Percentiles rank a stretch among this genome's conserved stretches.
Conservation (phyloP, 495 filamentous ascomycete species). For the Beverwykella pulmonaria region DNA sequence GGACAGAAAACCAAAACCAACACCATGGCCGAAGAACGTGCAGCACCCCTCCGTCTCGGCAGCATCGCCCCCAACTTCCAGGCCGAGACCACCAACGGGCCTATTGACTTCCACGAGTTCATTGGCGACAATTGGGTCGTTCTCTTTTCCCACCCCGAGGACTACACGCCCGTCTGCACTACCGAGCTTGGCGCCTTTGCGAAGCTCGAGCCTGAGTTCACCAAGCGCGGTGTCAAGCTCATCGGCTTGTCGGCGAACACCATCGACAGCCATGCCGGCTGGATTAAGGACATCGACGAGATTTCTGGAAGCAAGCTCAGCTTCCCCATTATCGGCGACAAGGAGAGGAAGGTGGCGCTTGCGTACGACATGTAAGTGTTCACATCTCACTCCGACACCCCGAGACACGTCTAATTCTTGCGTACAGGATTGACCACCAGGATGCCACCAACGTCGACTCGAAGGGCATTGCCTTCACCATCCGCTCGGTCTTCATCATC, state of each 20-base stretch:
- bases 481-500: conserved; percentile 98
- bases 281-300: conserved; percentile 98
- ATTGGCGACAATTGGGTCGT: conserved; percentile 93
- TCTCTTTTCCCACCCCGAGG: conserved; percentile 95
- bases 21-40: conserved; percentile 40
- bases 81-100: conserved; percentile 85
- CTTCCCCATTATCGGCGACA: conserved; percentile 98
- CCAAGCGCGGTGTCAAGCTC: conserved; percentile 88
- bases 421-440: conserved; percentile 76
- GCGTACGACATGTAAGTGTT: conserved; percentile 87
- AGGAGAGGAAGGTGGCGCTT: conserved; percentile 88
- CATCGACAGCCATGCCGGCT: conserved; percentile 62
- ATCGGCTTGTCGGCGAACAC: conserved; percentile 92
- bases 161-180: conserved; percentile 85
- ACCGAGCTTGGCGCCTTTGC: conserved; percentile 97
- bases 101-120: conserved; percentile 96
- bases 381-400: not conserved
- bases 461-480: conserved; percentile 97
- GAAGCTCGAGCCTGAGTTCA: conserved; percentile 96
- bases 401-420: conserved; percentile 10
- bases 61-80: conserved; percentile 90
- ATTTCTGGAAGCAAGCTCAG: conserved; percentile 75
- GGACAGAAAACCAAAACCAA: not conserved
- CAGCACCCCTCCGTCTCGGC: conserved; percentile 74
- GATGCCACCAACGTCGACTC: conserved; percentile 85